These are phyloP conservation scores for Penicillium canariense DNA, from an alignment of 495 filamentous ascomycete species.

Conservation along the genomic window DNA sequence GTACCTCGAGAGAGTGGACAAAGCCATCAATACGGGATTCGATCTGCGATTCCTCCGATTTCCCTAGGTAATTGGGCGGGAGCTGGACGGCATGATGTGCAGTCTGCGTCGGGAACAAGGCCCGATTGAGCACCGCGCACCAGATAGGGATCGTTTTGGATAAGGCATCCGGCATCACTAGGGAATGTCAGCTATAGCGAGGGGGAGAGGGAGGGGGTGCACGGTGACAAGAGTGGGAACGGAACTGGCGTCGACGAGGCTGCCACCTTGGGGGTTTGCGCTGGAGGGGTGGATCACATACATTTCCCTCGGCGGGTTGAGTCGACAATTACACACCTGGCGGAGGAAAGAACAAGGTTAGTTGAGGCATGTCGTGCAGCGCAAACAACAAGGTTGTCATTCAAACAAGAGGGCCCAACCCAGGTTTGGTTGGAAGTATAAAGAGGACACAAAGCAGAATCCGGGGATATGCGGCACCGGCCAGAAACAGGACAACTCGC, in stretches of 20 bases:
- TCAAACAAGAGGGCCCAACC: background rate
- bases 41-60: slow-evolving; percentile 80
- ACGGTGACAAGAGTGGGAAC: slow-evolving; percentile 1
- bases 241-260: slow-evolving; percentile 8
- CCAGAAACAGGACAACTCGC: slow-evolving; percentile 9
- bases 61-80: slow-evolving; percentile 64
- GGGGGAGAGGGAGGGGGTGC: background rate
- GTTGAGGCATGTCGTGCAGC: background rate
- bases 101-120: slow-evolving; percentile 63
- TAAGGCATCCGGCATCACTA: slow-evolving; percentile 87
- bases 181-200: slow-evolving; percentile 20
- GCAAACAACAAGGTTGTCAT: background rate
- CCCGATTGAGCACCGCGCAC: slow-evolving; percentile 78
- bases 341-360: slow-evolving; percentile 7
- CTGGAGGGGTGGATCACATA: slow-evolving; percentile 33
- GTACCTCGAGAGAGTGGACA: slow-evolving; percentile 57
- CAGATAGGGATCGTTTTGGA: slow-evolving; percentile 94
- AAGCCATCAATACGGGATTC: slow-evolving; percentile 64
- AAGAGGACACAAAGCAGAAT: too few species aligned
- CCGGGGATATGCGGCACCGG: too few species aligned
- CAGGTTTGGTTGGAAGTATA: background rate
- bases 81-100: slow-evolving; percentile 56
- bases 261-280: background rate
- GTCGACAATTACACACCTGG: slow-evolving; percentile 86
- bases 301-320: slow-evolving; percentile 91